Percentiles rank a stretch among this genome's conserved stretches.
phyloP scores from a whole-genome alignment of 176 grass and related monocot genomes.

The Paspalum vaginatum region DNA sequence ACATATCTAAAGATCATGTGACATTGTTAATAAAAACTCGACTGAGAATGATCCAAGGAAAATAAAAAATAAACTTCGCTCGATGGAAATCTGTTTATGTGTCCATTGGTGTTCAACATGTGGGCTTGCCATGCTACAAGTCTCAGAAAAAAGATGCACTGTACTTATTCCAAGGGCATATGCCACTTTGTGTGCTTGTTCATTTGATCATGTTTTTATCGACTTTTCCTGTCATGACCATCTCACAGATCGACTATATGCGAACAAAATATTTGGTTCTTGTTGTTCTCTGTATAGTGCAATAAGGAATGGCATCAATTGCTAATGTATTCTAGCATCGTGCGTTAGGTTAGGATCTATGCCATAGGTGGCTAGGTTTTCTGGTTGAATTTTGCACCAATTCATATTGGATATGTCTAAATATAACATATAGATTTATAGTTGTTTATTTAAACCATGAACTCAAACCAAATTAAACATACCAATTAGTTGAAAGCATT shows the following conservation, averaged over 20 bases:
- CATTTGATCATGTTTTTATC: conserved; percentile 23
- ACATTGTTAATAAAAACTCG: too few species aligned
- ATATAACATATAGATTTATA: not conserved
- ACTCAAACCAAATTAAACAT: not conserved
- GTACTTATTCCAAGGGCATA: conserved; percentile 13
- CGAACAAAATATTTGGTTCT: not conserved
- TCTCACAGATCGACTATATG: not conserved
- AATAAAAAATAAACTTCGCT: not conserved
- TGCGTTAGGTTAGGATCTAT: not conserved
- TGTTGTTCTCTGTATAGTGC: not conserved
- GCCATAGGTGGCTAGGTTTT: not conserved
- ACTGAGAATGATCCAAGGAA: not conserved
- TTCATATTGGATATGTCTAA: not conserved
- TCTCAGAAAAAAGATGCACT: too few species aligned
- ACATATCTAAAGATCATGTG: too few species aligned
- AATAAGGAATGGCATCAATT: not conserved
- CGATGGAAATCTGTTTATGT: not conserved
- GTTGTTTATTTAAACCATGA: not conserved
- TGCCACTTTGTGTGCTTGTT: not conserved
- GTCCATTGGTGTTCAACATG: not conserved
- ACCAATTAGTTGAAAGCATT: not conserved
- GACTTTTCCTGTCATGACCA: conserved; percentile 18
- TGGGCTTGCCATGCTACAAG: not conserved
- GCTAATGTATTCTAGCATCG: conserved; percentile 2
- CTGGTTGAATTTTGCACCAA: not conserved